Percentiles rank a stretch among this genome's conserved stretches.
phyloP scores from a whole-genome alignment of 345 rosid genomes.

The Hypericum androsaemum region DNA sequence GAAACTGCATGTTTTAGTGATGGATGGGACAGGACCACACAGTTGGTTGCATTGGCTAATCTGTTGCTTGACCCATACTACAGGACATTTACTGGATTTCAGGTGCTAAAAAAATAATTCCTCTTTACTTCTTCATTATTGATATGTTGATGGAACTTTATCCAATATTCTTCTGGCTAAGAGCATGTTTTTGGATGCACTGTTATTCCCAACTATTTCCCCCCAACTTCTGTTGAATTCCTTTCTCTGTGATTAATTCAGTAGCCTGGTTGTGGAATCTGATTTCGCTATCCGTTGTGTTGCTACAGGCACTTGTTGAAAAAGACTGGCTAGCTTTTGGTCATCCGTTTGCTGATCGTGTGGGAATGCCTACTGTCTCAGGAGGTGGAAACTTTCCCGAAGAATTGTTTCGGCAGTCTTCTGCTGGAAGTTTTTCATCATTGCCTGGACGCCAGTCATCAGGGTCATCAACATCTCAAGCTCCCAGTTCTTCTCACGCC shows the following conservation, averaged over 20 bases:
- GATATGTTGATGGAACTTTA: conserved; percentile 8
- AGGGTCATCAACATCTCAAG: conserved; percentile 47
- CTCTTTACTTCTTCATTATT: neutral
- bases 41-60: conserved; percentile 85
- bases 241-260: neutral
- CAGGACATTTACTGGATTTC: conserved; percentile 86
- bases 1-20: conserved; percentile 45
- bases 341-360: conserved; percentile 92
- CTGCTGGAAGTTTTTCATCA: conserved; percentile 61
- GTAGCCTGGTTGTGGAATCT: neutral
- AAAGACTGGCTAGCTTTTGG: conserved; percentile 99
- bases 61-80: conserved; percentile 94
- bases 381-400: conserved; percentile 37
- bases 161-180: conserved; percentile 3
- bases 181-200: too few species aligned
- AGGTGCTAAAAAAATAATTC: conserved; percentile 33
- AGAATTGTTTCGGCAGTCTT: conserved; percentile 69
- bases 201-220: too few species aligned
- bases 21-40: conserved; percentile 99
- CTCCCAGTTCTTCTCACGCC: conserved; percentile 69
- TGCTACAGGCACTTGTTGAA: conserved; percentile 74
- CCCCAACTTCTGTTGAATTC: too few species aligned
- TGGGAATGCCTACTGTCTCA: conserved; percentile 72
- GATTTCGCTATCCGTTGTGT: conserved; percentile 1
- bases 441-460: conserved; percentile 65